phyloP scores from a whole-genome alignment of 176 grass and related monocot species.

The Thinopyrum elongatum region DNA sequence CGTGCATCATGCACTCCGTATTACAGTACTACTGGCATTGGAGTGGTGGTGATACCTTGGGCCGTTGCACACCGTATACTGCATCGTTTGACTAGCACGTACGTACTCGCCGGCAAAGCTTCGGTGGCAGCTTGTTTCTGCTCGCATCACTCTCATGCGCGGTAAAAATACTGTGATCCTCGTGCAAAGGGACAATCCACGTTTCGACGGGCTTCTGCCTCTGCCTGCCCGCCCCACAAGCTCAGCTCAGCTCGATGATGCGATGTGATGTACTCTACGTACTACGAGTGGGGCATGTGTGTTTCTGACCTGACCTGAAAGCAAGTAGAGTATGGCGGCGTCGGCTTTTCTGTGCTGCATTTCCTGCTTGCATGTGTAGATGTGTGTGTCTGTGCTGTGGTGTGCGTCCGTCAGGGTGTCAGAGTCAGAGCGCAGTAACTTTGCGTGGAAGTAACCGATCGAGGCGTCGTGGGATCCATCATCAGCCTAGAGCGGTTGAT shows the following conservation, averaged over 20 bases:
- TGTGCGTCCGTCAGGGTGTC: background rate
- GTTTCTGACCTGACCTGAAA: background rate
- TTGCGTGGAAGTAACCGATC: constrained; percentile 6
- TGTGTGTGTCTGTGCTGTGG: background rate
- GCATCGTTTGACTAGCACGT: too few species aligned
- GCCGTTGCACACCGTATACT: too few species aligned
- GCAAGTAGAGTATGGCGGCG: background rate
- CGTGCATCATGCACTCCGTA: background rate
- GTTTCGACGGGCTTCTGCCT: too few species aligned
- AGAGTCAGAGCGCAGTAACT: background rate
- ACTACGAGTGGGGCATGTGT: background rate
- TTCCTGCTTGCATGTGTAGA: background rate
- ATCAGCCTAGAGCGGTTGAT: too few species aligned
- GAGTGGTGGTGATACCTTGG: too few species aligned
- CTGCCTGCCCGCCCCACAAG: background rate
- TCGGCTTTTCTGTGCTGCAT: background rate
- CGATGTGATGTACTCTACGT: background rate
- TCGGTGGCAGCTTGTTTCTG: too few species aligned
- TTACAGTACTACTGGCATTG: background rate
- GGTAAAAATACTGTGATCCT: too few species aligned
- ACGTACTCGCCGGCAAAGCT: too few species aligned
- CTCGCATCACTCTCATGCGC: too few species aligned
- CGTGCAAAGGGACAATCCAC: too few species aligned
- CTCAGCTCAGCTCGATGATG: background rate
- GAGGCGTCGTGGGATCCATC: background rate